Base-by-base conservation (phyloP, 345 rosid genomes). In the Eucalyptus erythrocorys region DNA sequence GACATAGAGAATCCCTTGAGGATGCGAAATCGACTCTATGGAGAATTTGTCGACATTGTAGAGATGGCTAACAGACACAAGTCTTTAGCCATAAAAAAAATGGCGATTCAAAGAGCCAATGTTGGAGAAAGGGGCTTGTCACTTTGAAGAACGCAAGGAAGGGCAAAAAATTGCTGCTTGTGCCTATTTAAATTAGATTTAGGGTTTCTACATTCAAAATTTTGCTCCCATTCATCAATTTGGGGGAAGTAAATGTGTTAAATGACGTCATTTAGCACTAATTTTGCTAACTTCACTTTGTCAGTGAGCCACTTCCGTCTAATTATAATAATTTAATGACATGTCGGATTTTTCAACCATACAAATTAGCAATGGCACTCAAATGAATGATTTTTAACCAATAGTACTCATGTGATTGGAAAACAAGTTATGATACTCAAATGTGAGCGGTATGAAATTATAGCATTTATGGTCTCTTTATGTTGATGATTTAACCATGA, bases 101-200 rank as follows among this genome's bases (percentile, higher is more conserved):
- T 95, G 98, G 93, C 91, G 13, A 95, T 96, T 42, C 91, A 95
- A 88, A 93, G 87, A 90, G 99, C 96, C 79, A 94, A 95, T 43
- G 93, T 96, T 24, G 99, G 99, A 19, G 99, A 97, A 91, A 92
- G 99, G 98, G 87, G 87, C 61, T 49, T 10, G 87, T 85, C 26
- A 27, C 87, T 15, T 37, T 49, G 57, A 85, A 85, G 87, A 85
- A 85, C 21, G 34, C 34, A 6, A 49, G 87, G 61, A 11, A 85
- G 87, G 87, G 59, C 8, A 40, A 85, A 26, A 85, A 49, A 89
- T 91, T 97, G 61, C 30, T 24, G 89, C 94, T 97, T 68, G 97
- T 97, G 86, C 99, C 99, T 90, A 98, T 97, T 48, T 1, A 34
- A 34, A 34, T 34, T 68, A 37, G 24, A 15, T 14, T 66, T 66